These are phyloP conservation scores for Macaranga tanarius DNA, from an alignment of 441 rosid species.

Conservation along the genomic window DNA sequence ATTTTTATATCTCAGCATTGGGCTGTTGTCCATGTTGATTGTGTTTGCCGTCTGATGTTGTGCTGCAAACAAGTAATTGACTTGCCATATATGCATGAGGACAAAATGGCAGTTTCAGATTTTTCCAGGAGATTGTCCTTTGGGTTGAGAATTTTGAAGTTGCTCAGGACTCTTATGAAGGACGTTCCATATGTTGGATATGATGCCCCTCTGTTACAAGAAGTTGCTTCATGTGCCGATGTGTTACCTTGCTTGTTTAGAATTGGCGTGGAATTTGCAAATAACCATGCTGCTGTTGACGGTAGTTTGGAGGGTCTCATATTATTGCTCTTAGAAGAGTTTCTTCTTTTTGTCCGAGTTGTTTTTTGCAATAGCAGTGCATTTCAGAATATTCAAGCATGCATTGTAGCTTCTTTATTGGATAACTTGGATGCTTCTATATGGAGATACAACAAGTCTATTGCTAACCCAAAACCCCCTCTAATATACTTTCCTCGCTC, in stretches of 20 bases:
- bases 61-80: conserved; percentile 67
- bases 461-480: conserved; percentile 57
- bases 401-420: conserved; percentile 73
- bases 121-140: conserved; percentile 61
- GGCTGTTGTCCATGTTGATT: conserved; percentile 77
- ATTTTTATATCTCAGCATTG: conserved; percentile 77
- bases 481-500: conserved; percentile 80
- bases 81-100: conserved; percentile 56
- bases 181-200: conserved; percentile 66
- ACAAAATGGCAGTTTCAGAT: conserved; percentile 56
- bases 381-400: conserved; percentile 75
- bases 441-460: conserved; percentile 73
- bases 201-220: conserved; percentile 67
- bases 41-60: conserved; percentile 61
- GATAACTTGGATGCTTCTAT: conserved; percentile 67
- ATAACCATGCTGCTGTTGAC: conserved; percentile 56
- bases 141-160: conserved; percentile 80
- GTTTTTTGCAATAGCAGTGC: conserved; percentile 64
- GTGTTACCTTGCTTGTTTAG: conserved; percentile 61
- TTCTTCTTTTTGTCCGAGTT: conserved; percentile 74
- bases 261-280: conserved; percentile 63
- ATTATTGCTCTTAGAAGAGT: conserved; percentile 78
- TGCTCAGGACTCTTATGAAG: conserved; percentile 69
- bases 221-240: conserved; percentile 73
- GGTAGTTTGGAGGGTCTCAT: conserved; percentile 78